Conservation (phyloP, 106 monocot species). For the Dendrobium chrysotoxum region DNA sequence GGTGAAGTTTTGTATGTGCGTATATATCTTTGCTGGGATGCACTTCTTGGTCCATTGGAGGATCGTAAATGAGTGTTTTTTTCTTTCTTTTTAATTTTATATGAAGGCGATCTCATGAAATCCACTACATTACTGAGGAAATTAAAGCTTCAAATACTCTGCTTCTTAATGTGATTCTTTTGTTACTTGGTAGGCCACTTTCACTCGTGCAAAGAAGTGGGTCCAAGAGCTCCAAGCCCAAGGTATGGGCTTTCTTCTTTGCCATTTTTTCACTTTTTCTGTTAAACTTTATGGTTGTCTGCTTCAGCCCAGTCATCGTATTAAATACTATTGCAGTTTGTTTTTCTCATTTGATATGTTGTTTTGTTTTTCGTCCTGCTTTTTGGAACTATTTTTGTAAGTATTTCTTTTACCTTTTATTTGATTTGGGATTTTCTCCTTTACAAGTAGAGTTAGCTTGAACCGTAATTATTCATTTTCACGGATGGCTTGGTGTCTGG, state of each 20-base stretch:
- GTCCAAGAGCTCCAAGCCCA: constrained; percentile 90
- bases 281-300: neutral
- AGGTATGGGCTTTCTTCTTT: constrained; percentile 31
- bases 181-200: constrained; percentile 54
- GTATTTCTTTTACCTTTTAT: neutral
- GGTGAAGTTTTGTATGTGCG: no score
- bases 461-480: neutral
- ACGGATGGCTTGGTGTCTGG: neutral
- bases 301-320: neutral
- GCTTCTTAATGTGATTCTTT: neutral
- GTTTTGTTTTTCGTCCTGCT: neutral
- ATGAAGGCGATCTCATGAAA: neutral
- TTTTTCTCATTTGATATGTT: neutral
- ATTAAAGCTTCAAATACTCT: neutral
- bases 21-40: no score
- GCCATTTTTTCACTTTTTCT: neutral
- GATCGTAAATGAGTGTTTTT: neutral
- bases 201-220: constrained; percentile 91
- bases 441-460: neutral
- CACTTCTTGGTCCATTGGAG: neutral
- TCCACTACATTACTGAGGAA: neutral
- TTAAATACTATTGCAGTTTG: neutral
- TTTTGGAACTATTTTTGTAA: neutral
- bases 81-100: neutral
- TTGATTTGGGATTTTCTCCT: neutral